phyloP scores from a whole-genome alignment of 129 eudicot genomes.

The Solidago caesia region DNA sequence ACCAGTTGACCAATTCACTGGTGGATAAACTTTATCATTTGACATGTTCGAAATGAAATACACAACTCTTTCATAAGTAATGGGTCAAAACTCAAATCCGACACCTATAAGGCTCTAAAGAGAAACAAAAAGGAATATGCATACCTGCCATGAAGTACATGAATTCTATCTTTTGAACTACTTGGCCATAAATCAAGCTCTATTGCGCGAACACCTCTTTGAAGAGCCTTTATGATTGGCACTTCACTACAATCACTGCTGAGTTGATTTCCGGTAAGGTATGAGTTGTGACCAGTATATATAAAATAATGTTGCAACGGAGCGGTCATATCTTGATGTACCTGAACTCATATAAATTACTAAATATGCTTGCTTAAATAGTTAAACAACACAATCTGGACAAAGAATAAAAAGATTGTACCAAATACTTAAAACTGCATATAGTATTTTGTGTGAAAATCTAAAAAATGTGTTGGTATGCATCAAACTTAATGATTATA shows the following conservation, averaged over 20 bases:
- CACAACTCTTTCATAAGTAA: constrained; percentile 4
- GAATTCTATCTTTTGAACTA: constrained; percentile 64
- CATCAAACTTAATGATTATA: neutral
- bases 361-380: neutral
- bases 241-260: constrained; percentile 92
- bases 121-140: neutral
- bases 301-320: constrained; percentile 97
- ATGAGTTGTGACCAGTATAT: constrained; percentile 98
- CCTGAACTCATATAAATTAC: constrained; percentile 47
- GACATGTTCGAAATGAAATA: constrained; percentile 2
- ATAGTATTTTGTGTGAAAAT: neutral
- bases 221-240: constrained; percentile 79
- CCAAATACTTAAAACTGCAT: neutral
- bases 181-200: constrained; percentile 98
- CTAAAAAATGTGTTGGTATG: neutral
- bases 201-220: constrained; percentile 89
- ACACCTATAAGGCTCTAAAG: neutral
- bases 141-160: constrained; percentile 98
- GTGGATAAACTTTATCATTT: neutral
- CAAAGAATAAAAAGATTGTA: neutral
- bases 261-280: constrained; percentile 94
- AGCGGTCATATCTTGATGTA: constrained; percentile 95
- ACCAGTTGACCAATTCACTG: neutral
- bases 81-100: neutral
- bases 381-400: constrained; percentile 17